Evolutionary conservation across 495 filamentous ascomycete species (phyloP).

Genomic region (Hypomontagnella submonticulosa): DNA sequence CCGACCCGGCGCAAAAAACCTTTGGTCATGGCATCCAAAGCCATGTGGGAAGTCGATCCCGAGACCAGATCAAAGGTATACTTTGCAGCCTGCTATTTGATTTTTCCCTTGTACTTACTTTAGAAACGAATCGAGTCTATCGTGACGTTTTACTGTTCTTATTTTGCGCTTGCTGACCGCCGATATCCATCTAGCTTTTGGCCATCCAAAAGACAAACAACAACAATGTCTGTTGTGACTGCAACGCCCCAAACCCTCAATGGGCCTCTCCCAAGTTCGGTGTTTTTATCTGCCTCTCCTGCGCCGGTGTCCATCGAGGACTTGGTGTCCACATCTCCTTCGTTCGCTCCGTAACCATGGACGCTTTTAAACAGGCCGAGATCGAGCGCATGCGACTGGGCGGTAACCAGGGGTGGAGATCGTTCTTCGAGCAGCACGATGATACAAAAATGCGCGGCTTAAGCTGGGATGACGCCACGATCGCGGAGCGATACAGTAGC

Average conservation of each 20-base stretch:
- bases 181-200: constrained; percentile 68
- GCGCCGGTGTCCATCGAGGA: constrained; percentile 93
- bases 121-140: neutral
- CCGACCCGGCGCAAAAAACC: constrained; percentile 26
- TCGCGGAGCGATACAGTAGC: constrained; percentile 86
- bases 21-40: constrained; percentile 59
- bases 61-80: constrained; percentile 91
- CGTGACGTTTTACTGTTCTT: constrained; percentile 5
- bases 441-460: constrained; percentile 68
- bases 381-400: constrained; percentile 87
- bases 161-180: constrained; percentile 21
- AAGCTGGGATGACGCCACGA: constrained; percentile 79
- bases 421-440: constrained; percentile 80
- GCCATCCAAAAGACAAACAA: constrained; percentile 86
- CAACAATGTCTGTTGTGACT: constrained; percentile 93
- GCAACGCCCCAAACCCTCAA: constrained; percentile 92
- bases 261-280: constrained; percentile 81
- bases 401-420: constrained; percentile 85
- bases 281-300: constrained; percentile 96
- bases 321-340: constrained; percentile 98
- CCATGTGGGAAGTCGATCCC: constrained; percentile 98
- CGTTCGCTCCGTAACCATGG: constrained; percentile 95
- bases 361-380: constrained; percentile 90
- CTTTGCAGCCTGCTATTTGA: neutral
- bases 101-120: neutral